A percentile compares a stretch with the other conserved stretches of the same genome.
Conservation (phyloP, 2,329 filamentous ascomycete genomes). For the Phialemonium atrogriseum region DNA sequence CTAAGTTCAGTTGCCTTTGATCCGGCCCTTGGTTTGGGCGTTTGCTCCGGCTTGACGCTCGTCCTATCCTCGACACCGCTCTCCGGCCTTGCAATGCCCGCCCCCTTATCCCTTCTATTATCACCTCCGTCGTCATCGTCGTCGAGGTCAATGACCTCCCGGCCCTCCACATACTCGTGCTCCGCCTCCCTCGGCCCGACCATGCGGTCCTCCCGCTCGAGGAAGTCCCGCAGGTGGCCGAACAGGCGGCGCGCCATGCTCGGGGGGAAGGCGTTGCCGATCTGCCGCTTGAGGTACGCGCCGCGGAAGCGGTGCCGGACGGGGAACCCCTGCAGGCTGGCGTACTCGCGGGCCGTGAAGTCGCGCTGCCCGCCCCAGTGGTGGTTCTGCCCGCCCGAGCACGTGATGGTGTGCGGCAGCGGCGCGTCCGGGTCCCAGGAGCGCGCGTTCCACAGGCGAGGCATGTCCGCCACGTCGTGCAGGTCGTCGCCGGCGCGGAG, state of each 20-base stretch:
- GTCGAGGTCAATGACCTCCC: no score
- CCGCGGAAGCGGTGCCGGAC: slow-evolving; percentile 46
- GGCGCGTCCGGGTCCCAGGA: slow-evolving; percentile 38
- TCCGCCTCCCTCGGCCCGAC: no score
- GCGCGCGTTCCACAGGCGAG: slow-evolving; percentile 13
- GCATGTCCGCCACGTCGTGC: slow-evolving; percentile 25
- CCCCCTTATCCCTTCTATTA: no score
- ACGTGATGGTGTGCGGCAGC: slow-evolving; percentile 55
- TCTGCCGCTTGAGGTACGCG: slow-evolving; percentile 48
- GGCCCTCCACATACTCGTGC: no score
- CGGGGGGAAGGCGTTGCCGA: slow-evolving; percentile 74
- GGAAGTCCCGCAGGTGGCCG: slow-evolving; percentile 41
- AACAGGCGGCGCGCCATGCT: slow-evolving; percentile 42
- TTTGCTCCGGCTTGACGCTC: no score
- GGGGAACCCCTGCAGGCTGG: slow-evolving; percentile 64
- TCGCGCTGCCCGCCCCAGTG: slow-evolving; percentile 56
- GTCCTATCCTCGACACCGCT: no score
- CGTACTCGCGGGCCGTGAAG: slow-evolving; percentile 61
- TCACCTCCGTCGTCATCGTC: no score
- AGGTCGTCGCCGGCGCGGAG: slow-evolving; percentile 23
- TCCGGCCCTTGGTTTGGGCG: no score
- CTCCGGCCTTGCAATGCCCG: no score
- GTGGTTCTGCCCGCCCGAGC: slow-evolving; percentile 51
- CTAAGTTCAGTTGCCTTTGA: no score
- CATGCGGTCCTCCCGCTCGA: no score